phyloP scores from a whole-genome alignment of 2,329 filamentous ascomycete species.

The Didymosphaeria variabile region DNA sequence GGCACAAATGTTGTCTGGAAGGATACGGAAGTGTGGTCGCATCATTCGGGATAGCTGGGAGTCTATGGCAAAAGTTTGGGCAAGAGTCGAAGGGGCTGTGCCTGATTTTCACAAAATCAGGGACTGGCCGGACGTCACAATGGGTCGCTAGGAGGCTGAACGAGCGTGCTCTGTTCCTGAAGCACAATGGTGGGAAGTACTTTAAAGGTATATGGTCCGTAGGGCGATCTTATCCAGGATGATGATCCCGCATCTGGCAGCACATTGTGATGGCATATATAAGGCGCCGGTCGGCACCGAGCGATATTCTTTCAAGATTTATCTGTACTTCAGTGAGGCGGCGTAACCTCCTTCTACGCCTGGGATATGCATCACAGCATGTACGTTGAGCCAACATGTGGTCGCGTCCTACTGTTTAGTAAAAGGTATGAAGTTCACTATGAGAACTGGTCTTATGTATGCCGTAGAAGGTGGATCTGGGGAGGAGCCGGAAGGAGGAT shows the following conservation, averaged over 20 bases:
- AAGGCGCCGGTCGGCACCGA: constrained; percentile 63
- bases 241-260: constrained; percentile 42
- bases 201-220: constrained; percentile 61
- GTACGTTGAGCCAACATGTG: constrained; percentile 60
- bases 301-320: constrained; percentile 63
- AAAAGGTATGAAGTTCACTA: constrained; percentile 64
- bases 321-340: constrained; percentile 69
- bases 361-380: constrained; percentile 43
- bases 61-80: constrained; percentile 70
- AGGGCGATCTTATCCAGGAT: constrained; percentile 15
- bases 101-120: constrained; percentile 59
- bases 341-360: constrained; percentile 63
- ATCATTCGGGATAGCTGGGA: constrained; percentile 77
- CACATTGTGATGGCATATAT: constrained; percentile 75
- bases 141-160: constrained; percentile 66
- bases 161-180: constrained; percentile 77
- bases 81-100: constrained; percentile 60
- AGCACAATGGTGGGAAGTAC: constrained; percentile 75
- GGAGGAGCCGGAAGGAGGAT: neutral
- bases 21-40: constrained; percentile 74
- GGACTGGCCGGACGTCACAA: constrained; percentile 49
- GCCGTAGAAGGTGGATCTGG: constrained; percentile 32
- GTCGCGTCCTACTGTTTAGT: constrained; percentile 64
- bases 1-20: constrained; percentile 64
- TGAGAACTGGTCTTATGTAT: constrained; percentile 67